Evolutionary conservation across 257 asterid species (phyloP).

Genomic region (Plantago elongata): DNA sequence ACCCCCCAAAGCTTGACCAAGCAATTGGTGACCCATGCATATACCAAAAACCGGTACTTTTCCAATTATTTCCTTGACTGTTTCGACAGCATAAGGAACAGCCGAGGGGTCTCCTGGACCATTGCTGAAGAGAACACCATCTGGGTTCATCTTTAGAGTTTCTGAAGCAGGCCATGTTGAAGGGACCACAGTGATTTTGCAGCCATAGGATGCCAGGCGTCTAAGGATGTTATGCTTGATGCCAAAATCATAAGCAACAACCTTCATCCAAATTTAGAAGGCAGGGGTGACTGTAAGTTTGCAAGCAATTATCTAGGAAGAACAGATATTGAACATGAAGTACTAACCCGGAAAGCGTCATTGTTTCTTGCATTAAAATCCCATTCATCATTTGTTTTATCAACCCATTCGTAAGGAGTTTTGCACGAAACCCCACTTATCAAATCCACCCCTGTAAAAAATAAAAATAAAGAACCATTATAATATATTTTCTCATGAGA

Average conservation of each 20-base stretch:
- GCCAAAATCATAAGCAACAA: slow-evolving; percentile 95
- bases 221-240: slow-evolving; percentile 83
- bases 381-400: slow-evolving; percentile 60
- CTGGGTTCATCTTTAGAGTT: slow-evolving; percentile 80
- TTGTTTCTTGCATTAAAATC: slow-evolving; percentile 54
- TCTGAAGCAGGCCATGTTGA: slow-evolving; percentile 91
- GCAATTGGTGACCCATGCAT: slow-evolving; percentile 98
- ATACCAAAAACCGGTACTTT: slow-evolving; percentile 86
- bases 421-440: slow-evolving; percentile 79
- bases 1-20: slow-evolving; percentile 98
- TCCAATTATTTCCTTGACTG: slow-evolving; percentile 74
- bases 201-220: slow-evolving; percentile 86
- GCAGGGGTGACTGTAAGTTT: slow-evolving; percentile 5
- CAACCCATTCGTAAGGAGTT: slow-evolving; percentile 82
- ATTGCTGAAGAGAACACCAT: slow-evolving; percentile 90
- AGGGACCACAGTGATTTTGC: slow-evolving; percentile 91
- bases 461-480: too few relatives aligned
- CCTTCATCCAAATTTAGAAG: slow-evolving; percentile 39
- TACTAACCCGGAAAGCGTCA: slow-evolving; percentile 50
- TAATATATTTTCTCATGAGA: too few relatives aligned
- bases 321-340: slow-evolving; percentile 1
- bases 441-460: slow-evolving; percentile 78
- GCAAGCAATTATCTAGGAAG: slow-evolving; percentile 8
- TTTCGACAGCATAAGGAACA: slow-evolving; percentile 92
- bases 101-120: slow-evolving; percentile 99